phyloP scores from a whole-genome alignment of 2,329 filamentous ascomycete genomes.

The Fusarium heterosporum region DNA sequence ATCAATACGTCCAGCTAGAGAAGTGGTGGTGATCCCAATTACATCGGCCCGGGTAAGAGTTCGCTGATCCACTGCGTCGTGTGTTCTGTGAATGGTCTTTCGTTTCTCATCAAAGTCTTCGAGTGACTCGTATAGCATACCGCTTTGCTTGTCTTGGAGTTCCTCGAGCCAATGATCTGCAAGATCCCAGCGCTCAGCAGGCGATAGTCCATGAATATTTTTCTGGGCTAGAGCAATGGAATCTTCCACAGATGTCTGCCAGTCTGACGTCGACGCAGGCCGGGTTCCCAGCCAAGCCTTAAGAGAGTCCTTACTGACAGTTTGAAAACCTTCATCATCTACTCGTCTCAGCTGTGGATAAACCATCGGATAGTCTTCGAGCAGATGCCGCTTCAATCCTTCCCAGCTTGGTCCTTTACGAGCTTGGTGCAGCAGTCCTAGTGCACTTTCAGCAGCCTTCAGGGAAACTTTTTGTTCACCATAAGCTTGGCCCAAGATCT shows the following conservation, averaged over 20 bases:
- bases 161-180: background rate
- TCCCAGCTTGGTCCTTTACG: background rate
- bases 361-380: background rate
- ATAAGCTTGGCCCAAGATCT: constrained; percentile 1
- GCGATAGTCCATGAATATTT: background rate
- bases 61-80: constrained; percentile 51
- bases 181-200: constrained; percentile 8
- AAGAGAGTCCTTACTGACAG: background rate
- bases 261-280: background rate
- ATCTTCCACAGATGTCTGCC: background rate
- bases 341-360: background rate
- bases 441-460: background rate
- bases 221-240: background rate
- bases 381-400: background rate
- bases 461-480: background rate
- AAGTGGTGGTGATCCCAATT: constrained; percentile 69
- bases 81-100: constrained; percentile 5
- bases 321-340: background rate
- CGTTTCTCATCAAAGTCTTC: constrained; percentile 3
- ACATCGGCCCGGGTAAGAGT: constrained; percentile 55
- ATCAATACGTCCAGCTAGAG: constrained; percentile 64
- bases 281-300: background rate
- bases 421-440: background rate
- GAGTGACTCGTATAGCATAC: background rate
- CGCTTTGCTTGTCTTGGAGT: background rate